Conservation (phyloP, 768 basidiomycete genomes). For the Tylopilus subfusipes region DNA sequence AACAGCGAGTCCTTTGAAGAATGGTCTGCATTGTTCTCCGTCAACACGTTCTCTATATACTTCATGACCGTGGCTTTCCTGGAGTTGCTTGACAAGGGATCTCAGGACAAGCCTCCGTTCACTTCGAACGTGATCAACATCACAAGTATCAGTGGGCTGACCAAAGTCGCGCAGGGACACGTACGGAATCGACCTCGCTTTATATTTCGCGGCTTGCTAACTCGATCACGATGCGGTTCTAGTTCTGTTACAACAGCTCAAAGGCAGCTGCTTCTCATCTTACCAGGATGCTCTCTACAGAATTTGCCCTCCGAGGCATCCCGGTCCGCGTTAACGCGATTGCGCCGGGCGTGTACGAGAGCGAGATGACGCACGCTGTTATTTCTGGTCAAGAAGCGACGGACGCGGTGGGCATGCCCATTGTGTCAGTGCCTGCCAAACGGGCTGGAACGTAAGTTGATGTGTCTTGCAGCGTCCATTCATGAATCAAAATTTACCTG, state of each 20-base stretch:
- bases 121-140: constrained; percentile 72
- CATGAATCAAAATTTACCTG: not conserved
- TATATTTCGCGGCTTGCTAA: not conserved
- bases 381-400: constrained; percentile 45
- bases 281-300: constrained; percentile 74
- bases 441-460: constrained; percentile 64
- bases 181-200: constrained; percentile 42
- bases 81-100: constrained; percentile 70
- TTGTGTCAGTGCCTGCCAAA: constrained; percentile 58
- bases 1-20: constrained; percentile 58
- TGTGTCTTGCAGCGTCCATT: not conserved
- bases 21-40: constrained; percentile 59
- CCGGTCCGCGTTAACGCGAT: constrained; percentile 71
- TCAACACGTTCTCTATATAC: constrained; percentile 76
- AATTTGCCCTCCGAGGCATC: constrained; percentile 64
- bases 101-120: constrained; percentile 53
- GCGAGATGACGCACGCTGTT: constrained; percentile 64
- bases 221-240: not conserved
- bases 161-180: constrained; percentile 71
- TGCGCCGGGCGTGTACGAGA: constrained; percentile 72
- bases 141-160: constrained; percentile 71
- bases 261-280: constrained; percentile 77
- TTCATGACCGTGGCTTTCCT: constrained; percentile 76
- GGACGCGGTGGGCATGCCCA: constrained; percentile 55
- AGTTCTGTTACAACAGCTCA: constrained; percentile 82